Percentiles rank a stretch among this genome's conserved stretches.
Evolutionary conservation across 1,284 basidiomycete genomes (phyloP).

Genomic region (Heterobasidion parviporum): DNA sequence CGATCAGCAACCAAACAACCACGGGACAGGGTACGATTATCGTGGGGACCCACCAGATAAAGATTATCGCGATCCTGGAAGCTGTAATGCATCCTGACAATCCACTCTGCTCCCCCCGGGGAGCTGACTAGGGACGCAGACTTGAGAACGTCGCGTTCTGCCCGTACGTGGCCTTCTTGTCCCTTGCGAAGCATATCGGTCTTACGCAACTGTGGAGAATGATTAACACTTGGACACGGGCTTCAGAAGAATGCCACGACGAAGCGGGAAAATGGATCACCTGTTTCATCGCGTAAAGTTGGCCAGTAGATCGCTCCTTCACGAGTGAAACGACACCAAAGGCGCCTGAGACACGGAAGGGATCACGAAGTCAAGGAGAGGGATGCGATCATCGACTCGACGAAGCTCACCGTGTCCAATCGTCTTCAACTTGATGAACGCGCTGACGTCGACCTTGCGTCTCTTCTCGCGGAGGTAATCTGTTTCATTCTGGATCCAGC

Average conservation of each 20-base stretch:
- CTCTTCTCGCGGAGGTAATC: conserved; percentile 82
- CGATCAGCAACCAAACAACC: conserved; percentile 20
- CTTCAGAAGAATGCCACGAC: conserved; percentile 12
- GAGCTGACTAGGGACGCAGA: conserved; percentile 68
- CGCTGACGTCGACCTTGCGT: conserved; percentile 74
- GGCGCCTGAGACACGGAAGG: conserved; percentile 48
- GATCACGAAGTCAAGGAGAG: background rate
- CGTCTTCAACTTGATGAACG: conserved; percentile 87
- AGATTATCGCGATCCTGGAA: conserved; percentile 90
- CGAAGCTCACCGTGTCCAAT: conserved; percentile 80
- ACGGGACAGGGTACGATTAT: conserved; percentile 2
- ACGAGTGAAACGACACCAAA: conserved; percentile 96
- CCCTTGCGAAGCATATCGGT: conserved; percentile 95
- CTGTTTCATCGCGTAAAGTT: conserved; percentile 96
- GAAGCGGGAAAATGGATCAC: conserved; percentile 30
- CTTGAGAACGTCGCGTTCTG: conserved; percentile 84
- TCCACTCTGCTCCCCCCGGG: conserved; percentile 78
- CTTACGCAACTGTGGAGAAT: conserved; percentile 68
- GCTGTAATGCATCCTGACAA: conserved; percentile 87
- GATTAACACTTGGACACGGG: conserved; percentile 15
- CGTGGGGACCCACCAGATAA: conserved; percentile 66
- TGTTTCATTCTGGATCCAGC: conserved; percentile 84
- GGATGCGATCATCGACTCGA: background rate
- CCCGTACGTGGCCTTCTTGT: conserved; percentile 94
- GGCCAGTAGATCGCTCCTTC: conserved; percentile 69